Base-by-base conservation (phyloP, 202 grass and related monocot species). In the Setaria viridis region DNA sequence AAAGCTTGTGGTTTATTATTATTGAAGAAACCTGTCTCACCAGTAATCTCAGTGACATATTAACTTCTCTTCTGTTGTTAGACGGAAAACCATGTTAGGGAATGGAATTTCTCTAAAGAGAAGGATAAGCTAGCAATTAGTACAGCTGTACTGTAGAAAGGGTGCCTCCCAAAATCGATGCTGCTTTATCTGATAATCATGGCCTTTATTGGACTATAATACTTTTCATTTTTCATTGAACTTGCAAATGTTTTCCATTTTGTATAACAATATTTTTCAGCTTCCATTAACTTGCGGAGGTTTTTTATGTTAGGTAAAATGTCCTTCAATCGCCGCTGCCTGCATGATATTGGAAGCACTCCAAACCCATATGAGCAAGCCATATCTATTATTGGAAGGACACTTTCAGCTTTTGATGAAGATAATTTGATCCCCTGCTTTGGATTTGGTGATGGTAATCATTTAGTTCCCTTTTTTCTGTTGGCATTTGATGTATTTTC, bases 361-460 rank as follows among this genome's bases (percentile, higher is more conserved):
- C 87, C 91, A 87, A 98, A 98, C 83, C 95, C 95, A 50, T 98
- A 98, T 70, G 93, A 98, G 76, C 93, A 98, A 88, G 95, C 95
- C 71, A 86, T 98, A 90, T 95, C 95, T 85, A 98, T 98, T 65
- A 93, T 98, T 57, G 95, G 95, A 78, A 91, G 87, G 92, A 93
- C 95, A 73, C 91, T 98, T 74, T 98, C 95, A 29, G 89, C 17
- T 79, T 98, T 98, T 80, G 95, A 98, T 72, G 95, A 98, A 89
- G 95, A 98, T 84, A 93, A 95, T 88, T 87, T 98, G 32, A 95
- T 98, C 77, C 95, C 95, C 42, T 98, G 95, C 85, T 98, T 93
- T 77, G 95, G 95, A 80, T 98, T 98, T 81, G 95, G 95, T 60
- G 95, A 98, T 72, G 91, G 95, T 98, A 88, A 89, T 79, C 37